Evolutionary conservation across 148 eudicot species (phyloP), one percentile per base, ranked within the genome.

Genomic region (Euryodendron excelsum): DNA sequence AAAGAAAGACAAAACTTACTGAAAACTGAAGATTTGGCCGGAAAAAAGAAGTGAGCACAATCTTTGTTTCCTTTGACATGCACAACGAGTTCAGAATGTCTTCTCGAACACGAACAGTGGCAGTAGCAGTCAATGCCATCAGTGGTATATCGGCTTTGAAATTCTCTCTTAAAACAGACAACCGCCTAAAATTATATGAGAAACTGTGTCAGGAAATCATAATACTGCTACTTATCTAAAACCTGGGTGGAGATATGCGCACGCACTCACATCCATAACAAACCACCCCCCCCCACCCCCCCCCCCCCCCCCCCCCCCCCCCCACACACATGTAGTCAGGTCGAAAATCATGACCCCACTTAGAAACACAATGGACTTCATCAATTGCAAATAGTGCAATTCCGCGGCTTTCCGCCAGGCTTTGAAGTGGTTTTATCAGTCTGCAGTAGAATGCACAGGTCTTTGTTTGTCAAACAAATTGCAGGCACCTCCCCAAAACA

Each of bases 311-410:
- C n/a, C n/a, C n/a, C n/a, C n/a, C n/a, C n/a, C n/a, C 4, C n/a
- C 14, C 45, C 5, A 73, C 69, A 59, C 80, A 94, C 98, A 95
- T 88, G 88, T 92, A 94, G 75, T 89, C 94, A 41, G 98, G 98
- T 81, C 98, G 92, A 88, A 94, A 94, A 89, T 94, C 97, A 88
- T 92, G 98, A 69, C 98, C 98, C 98, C 98, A 94, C 81, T 94
- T 94, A 28, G 98, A 94, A 80, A 94, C 87, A 79, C 98, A 94
- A 61, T 94, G 98, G 70, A 85, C 98, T 90, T 94, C 98, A 85
- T 94, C 98, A 60, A 94, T 85, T 20, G 98, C 97, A 87, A 94
- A 92, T 61, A 94, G 81, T 72, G 98, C 94, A 78, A 94, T 91
- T 80, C 98, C 98, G 8, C 87, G 91, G 44, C 45, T 83, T 87